Evolutionary conservation across 2,329 filamentous ascomycete species (phyloP).

Genomic region (Curvularia hawaiiensis): DNA sequence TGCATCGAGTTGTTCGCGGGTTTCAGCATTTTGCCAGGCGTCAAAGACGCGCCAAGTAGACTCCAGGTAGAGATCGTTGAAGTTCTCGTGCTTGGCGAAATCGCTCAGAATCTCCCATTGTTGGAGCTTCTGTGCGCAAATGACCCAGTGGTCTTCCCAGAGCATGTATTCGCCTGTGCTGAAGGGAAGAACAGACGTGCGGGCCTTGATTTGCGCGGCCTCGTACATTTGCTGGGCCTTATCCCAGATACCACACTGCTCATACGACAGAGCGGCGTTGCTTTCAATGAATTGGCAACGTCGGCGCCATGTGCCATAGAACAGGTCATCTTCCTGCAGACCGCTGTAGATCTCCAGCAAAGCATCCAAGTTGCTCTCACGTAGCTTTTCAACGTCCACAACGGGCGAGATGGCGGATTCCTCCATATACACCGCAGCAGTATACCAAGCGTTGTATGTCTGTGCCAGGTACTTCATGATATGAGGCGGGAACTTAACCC

Average conservation of each 20-base stretch:
- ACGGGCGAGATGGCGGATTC: conserved; percentile 84
- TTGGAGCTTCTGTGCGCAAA: conserved; percentile 96
- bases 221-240: conserved; percentile 98
- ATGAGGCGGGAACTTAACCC: conserved; percentile 92
- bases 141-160: conserved; percentile 99
- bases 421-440: conserved; percentile 87
- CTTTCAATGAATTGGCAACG: conserved; percentile 97
- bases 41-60: conserved; percentile 96
- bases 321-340: conserved; percentile 93
- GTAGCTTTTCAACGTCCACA: conserved; percentile 79
- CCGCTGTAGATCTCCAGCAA: conserved; percentile 91
- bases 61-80: conserved; percentile 94
- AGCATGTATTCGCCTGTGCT: conserved; percentile 97
- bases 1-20: conserved; percentile 86
- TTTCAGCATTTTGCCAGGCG: conserved; percentile 86
- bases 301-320: conserved; percentile 95
- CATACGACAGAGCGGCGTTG: conserved; percentile 94
- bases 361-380: conserved; percentile 95
- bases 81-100: conserved; percentile 98
- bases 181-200: conserved; percentile 94
- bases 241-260: conserved; percentile 99
- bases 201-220: conserved; percentile 93
- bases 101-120: conserved; percentile 99
- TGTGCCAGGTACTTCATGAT: conserved; percentile 94
- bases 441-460: conserved; percentile 97